Conservation (phyloP, 2,329 filamentous ascomycete species). For the Triangularia setosa region DNA sequence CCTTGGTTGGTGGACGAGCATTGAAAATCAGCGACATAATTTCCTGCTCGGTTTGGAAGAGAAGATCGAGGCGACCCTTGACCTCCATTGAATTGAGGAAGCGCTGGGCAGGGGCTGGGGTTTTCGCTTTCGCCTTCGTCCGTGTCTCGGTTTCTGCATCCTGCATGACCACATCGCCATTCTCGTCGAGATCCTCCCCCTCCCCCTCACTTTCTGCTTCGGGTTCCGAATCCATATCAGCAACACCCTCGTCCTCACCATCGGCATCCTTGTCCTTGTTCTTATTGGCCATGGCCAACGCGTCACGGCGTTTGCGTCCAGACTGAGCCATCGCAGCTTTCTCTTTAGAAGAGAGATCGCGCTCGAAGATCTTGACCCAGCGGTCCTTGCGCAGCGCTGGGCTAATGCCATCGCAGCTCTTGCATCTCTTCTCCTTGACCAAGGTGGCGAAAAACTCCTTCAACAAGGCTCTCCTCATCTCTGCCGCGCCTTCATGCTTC, state of each 20-base stretch:
- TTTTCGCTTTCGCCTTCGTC: conserved; percentile 31
- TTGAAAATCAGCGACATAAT: conserved; percentile 82
- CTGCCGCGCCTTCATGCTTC: conserved; percentile 80
- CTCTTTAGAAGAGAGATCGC: conserved; percentile 69
- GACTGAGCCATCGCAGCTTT: conserved; percentile 70
- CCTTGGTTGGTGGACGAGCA: conserved; percentile 54
- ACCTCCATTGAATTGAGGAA: conserved; percentile 85
- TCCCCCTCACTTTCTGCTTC: conserved; percentile 39
- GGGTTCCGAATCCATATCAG: conserved; percentile 54
- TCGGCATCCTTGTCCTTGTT: conserved; percentile 38
- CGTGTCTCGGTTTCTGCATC: conserved; percentile 39
- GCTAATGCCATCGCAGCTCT: conserved; percentile 63
- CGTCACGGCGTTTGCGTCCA: conserved; percentile 64
- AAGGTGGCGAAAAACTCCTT: conserved; percentile 79
- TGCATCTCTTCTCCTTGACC: conserved; percentile 65
- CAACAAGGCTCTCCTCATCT: conserved; percentile 70
- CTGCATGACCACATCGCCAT: conserved; percentile 57
- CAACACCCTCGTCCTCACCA: conserved; percentile 64
- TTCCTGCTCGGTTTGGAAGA: conserved; percentile 86
- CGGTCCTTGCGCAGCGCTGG: conserved; percentile 85
- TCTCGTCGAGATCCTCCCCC: conserved; percentile 48
- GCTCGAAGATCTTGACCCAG: conserved; percentile 91
- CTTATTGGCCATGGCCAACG: conserved; percentile 52
- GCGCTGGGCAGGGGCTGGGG: conserved; percentile 51
- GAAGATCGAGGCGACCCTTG: conserved; percentile 66